phyloP scores from a whole-genome alignment of 1,284 basidiomycete genomes.

The Porogramme epimiltina region DNA sequence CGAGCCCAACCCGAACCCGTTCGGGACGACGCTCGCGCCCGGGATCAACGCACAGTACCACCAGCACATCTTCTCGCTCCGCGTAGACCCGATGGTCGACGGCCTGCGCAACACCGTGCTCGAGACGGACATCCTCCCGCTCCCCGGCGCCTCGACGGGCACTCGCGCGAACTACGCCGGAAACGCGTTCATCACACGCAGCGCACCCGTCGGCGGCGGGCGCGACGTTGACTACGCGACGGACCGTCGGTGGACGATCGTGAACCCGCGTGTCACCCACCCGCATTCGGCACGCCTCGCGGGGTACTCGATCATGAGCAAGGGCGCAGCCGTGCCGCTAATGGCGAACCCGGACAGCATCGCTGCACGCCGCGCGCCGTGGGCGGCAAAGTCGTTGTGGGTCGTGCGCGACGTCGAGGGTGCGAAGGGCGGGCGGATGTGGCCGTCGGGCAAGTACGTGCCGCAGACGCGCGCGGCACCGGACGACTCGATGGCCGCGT shows the following conservation, averaged over 20 bases:
- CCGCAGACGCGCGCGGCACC: conserved; percentile 75
- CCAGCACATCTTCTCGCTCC: conserved; percentile 81
- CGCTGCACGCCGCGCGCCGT: conserved; percentile 76
- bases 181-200: conserved; percentile 76
- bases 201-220: conserved; percentile 67
- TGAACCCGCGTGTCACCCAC: conserved; percentile 66
- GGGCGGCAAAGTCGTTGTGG: conserved; percentile 81
- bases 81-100: conserved; percentile 93
- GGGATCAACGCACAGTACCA: conserved; percentile 88
- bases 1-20: conserved; percentile 64
- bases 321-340: conserved; percentile 65
- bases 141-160: conserved; percentile 66
- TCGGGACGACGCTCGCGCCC: conserved; percentile 84
- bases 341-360: conserved; percentile 75
- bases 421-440: conserved; percentile 68
- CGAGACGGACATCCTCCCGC: conserved; percentile 77
- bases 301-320: conserved; percentile 72
- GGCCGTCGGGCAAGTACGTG: conserved; percentile 86
- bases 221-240: conserved; percentile 63
- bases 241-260: conserved; percentile 80
- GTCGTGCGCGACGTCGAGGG: conserved; percentile 71
- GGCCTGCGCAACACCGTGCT: conserved; percentile 84
- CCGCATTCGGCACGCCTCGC: conserved; percentile 69
- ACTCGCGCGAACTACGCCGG: conserved; percentile 79
- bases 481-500: conserved; percentile 70